Conservation (phyloP, 1,139 yeast genomes). For the Spencermartinsiella ligniputridi region DNA sequence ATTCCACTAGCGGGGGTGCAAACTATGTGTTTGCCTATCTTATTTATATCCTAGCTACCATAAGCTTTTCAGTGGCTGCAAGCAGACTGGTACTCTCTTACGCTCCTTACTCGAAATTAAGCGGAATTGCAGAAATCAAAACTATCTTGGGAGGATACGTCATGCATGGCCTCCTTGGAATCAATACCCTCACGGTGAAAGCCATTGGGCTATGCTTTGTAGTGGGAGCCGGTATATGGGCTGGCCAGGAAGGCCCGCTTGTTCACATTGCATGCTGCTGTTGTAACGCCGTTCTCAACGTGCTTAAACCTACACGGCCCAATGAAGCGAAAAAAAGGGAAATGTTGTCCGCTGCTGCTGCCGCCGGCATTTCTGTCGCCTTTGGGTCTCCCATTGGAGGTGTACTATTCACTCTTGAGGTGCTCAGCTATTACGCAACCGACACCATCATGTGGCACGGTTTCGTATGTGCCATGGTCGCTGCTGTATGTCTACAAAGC, state of each 20-base stretch:
- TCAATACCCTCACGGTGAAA: conserved; percentile 46
- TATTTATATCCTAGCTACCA: conserved; percentile 36
- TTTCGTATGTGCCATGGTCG: conserved; percentile 70
- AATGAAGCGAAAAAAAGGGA: conserved; percentile 44
- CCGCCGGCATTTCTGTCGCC: conserved; percentile 91
- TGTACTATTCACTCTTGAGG: conserved; percentile 78
- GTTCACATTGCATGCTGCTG: conserved; percentile 82
- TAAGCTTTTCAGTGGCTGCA: conserved; percentile 35
- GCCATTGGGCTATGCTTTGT: conserved; percentile 54
- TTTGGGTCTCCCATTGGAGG: conserved; percentile 96
- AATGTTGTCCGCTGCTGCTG: conserved; percentile 76
- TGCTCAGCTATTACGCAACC: conserved; percentile 57
- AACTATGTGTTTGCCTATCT: conserved; percentile 34
- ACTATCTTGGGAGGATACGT: conserved; percentile 58
- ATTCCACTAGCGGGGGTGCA: conserved; percentile 25
- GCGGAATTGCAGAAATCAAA: conserved; percentile 71
- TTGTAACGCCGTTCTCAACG: conserved; percentile 40
- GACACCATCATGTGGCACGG: conserved; percentile 76
- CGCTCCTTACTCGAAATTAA: conserved; percentile 48
- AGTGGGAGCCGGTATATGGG: conserved; percentile 81
- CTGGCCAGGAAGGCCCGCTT: conserved; percentile 92
- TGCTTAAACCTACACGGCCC: conserved; percentile 30
- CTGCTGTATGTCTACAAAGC: conserved; percentile 61
- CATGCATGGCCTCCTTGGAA: conserved; percentile 45
- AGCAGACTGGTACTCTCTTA: conserved; percentile 31